Conservation (phyloP, 805 yeast genomes). For the Saccharomycodes ludwigii region DNA sequence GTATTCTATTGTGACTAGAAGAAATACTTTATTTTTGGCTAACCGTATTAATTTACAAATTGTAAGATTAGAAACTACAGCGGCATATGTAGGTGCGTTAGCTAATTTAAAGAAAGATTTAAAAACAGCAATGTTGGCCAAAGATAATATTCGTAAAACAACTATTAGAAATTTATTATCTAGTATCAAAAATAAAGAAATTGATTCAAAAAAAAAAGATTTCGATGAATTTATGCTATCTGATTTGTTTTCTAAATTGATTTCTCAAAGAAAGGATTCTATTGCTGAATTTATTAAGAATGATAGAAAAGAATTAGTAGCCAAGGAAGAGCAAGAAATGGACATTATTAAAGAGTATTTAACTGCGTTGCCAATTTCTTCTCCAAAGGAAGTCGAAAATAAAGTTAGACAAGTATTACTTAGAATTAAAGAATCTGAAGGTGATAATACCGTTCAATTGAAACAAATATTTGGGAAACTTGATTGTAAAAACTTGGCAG, state of each 20-base stretch:
- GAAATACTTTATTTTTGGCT: too few species aligned
- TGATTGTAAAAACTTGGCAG: conserved; percentile 22
- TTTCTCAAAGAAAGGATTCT: conserved; percentile 38
- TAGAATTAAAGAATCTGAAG: conserved; percentile 8
- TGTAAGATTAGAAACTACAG: conserved; percentile 23
- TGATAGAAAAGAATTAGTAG: conserved; percentile 39
- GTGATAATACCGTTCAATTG: not conserved
- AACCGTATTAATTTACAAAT: too few species aligned
- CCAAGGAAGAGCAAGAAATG: conserved; percentile 37
- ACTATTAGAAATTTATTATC: conserved; percentile 33
- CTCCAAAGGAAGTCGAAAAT: conserved; percentile 30
- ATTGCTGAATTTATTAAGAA: conserved; percentile 33
- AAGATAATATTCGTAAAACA: conserved; percentile 29
- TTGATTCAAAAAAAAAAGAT: conserved; percentile 24
- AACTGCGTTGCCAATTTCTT: conserved; percentile 33
- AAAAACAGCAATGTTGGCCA: conserved; percentile 36
- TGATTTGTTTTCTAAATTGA: conserved; percentile 29
- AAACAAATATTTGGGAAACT: conserved; percentile 7
- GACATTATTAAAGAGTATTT: conserved; percentile 29
- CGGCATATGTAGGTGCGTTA: conserved; percentile 25
- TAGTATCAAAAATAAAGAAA: conserved; percentile 31
- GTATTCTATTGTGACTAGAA: too few species aligned
- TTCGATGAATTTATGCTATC: conserved; percentile 26
- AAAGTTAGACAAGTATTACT: conserved; percentile 20
- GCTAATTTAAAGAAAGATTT: conserved; percentile 28